These are phyloP conservation scores for Colletotrichum scovillei DNA, from an alignment of 2,329 filamentous ascomycete species.

Conservation along the genomic window DNA sequence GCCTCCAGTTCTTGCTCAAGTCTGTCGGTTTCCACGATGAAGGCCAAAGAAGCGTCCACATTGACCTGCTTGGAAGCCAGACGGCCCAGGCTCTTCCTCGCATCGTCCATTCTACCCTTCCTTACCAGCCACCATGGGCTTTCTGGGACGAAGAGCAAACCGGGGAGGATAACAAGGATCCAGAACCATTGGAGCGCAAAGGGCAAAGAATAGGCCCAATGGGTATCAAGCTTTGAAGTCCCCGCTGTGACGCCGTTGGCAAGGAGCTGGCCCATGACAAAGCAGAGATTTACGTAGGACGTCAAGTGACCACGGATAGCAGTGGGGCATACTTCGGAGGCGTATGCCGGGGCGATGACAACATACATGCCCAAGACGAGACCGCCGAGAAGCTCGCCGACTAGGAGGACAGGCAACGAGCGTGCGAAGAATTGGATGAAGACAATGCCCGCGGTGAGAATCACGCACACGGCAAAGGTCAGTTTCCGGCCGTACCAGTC, in stretches of 20 bases:
- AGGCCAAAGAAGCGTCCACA: slow-evolving; percentile 60
- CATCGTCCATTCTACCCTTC: slow-evolving; percentile 53
- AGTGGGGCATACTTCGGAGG: slow-evolving; percentile 70
- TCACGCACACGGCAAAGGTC: slow-evolving; percentile 57
- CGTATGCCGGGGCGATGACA: slow-evolving; percentile 68
- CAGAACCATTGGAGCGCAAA: slow-evolving; percentile 64
- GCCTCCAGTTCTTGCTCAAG: slow-evolving; percentile 63
- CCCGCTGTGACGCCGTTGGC: slow-evolving; percentile 59
- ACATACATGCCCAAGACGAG: slow-evolving; percentile 72
- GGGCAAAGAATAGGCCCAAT: slow-evolving; percentile 63
- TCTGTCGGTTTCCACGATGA: slow-evolving; percentile 69
- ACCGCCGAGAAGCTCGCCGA: slow-evolving; percentile 70
- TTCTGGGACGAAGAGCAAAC: slow-evolving; percentile 59
- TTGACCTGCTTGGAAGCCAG: slow-evolving; percentile 60
- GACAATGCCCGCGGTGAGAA: slow-evolving; percentile 62
- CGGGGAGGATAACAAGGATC: slow-evolving; percentile 56
- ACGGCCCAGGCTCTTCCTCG: slow-evolving; percentile 50
- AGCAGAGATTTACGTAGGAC: slow-evolving; percentile 71
- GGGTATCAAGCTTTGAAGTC: slow-evolving; percentile 49
- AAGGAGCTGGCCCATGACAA: slow-evolving; percentile 71
- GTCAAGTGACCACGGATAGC: slow-evolving; percentile 68
- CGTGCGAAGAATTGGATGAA: slow-evolving; percentile 74
- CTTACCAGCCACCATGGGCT: slow-evolving; percentile 63
- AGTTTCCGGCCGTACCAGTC: slow-evolving; percentile 56
- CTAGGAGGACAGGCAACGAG: slow-evolving; percentile 65